Evolutionary conservation across 495 filamentous ascomycete species (phyloP), one percentile per base, ranked within the genome.

Genomic region (Lophiostoma macrostomum): DNA sequence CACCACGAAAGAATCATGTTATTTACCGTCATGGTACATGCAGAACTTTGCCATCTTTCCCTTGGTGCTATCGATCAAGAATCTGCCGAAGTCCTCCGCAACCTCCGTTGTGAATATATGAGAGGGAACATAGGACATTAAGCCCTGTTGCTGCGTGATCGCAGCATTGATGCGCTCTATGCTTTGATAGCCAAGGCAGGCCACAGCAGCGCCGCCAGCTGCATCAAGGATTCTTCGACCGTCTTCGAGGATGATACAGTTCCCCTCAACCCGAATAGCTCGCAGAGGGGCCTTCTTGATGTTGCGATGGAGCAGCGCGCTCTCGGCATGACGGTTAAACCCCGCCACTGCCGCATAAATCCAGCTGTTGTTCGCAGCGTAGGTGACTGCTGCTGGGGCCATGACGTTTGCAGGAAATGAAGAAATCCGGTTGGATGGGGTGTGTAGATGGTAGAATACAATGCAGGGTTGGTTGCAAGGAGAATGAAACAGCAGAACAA

Each of bases 21-120:
- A 66, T 74, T 52, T 57, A 85, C 85, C 86, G 4, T 82, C 87
- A 71, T 73, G 73, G 42, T 74, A 71, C 23, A 81, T 68, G 50
- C 74, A 76, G 6, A 73, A 75, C 24, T 69, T 67, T 14, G 66
- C 31, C 60, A 67, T 63, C 32, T 52, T 18, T 8, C 65, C 63
- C 18, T 36, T 29, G 3, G 65, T 67, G 12, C 44, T 42, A 14
- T 50, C 22, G 6, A 71, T 64, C 4, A 82, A 56, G 3, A 73
- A 58, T 0, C 39, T 44, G 0, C 71, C 74, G 7, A 81, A 68
- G 1, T 73, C 70, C 49, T 80, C 77, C 4, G 22, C 37, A n/a
- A 47, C 24, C 5, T 40, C 25, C 4, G 51, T 54, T 7, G 43
- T 48, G 37, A 54, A 64, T 45, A 53, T 50, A 4, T 54, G 40